phyloP scores from a whole-genome alignment of 2,329 filamentous ascomycete genomes.

The Ophidiomyces ophidiicola region DNA sequence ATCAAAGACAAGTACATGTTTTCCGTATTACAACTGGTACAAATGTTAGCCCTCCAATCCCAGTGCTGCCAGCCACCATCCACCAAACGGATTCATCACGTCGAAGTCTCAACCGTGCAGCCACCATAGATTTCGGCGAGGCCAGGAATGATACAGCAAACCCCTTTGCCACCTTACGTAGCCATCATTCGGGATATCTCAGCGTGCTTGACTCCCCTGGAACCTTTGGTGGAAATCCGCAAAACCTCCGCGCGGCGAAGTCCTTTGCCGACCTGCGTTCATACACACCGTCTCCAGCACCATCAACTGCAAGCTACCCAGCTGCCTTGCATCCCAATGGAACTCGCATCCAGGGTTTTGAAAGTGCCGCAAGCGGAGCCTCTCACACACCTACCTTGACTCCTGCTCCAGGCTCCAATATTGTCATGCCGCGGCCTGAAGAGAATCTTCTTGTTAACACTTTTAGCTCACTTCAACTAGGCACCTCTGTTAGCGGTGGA shows the following conservation, averaged over 20 bases:
- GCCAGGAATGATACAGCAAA: conserved; percentile 58
- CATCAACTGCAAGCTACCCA: conserved; percentile 79
- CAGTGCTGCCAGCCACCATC: conserved; percentile 49
- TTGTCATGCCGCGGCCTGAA: conserved; percentile 39
- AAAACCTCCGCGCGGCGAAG: conserved; percentile 83
- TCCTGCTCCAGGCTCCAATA: conserved; percentile 41
- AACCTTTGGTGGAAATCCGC: conserved; percentile 53
- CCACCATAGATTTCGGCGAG: conserved; percentile 93
- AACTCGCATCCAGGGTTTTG: conserved; percentile 46
- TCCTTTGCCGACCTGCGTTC: conserved; percentile 92
- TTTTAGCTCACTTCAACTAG: conserved; percentile 48
- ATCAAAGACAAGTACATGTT: conserved; percentile 82
- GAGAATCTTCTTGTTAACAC: conserved; percentile 52
- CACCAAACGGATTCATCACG: conserved; percentile 65
- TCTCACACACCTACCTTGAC: conserved; percentile 57
- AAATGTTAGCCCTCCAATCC: conserved; percentile 50
- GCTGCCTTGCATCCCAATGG: conserved; percentile 53
- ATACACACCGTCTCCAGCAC: conserved; percentile 85
- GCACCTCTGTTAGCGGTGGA: conserved; percentile 35
- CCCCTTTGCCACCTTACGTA: conserved; percentile 60
- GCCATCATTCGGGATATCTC: conserved; percentile 68
- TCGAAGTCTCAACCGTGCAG: conserved; percentile 77
- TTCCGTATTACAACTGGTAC: conserved; percentile 46
- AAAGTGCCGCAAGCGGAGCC: conserved; percentile 44
- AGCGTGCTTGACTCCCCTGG: conserved; percentile 70